Evolutionary conservation across 441 rosid species (phyloP), one percentile per base, ranked within the genome.

Genomic region (Daphne laureola): DNA sequence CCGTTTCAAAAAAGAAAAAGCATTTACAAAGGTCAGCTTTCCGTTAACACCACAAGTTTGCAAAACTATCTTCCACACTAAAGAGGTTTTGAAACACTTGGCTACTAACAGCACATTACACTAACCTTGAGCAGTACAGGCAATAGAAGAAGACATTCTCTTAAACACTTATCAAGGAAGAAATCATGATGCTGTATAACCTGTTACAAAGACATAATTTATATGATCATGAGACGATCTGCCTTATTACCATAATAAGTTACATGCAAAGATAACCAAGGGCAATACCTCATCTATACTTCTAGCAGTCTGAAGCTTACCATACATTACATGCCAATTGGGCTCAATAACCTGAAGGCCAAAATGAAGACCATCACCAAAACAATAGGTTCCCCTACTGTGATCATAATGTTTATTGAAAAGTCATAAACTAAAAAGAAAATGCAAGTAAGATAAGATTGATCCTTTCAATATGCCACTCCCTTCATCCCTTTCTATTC

Each of bases 141-240:
- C 67, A 81, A 82, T 78, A 85, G 96, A 72, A 93, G 97, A 76
- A 93, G 73, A 68, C 97, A 93, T 72, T 89, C 99, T 82, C 87
- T 78, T 56, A 93, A 69, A 71, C 97, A 93, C 71, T 85, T 92
- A 42, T 84, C 87, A 59, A 93, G 97, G 75, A 90, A 93, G 72
- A 79, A 77, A 66, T 90, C 95, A 61, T 93, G 99, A 66, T 80
- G 80, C 47, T 79, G 95, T 61, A 87, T 87, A 66, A 93, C 85
- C 97, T 93, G 93, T 71, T 69, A 46, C 67, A 73, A 57, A 26
- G 42, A 44, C 46, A 61, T 46, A 38, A 21, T 8, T 48, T 21
- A 0, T 18, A 13, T 16, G 11, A 16, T 3, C 31, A 26, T 14
- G 23, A 17, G 17, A 35, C 25, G 5, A 5, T 6, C 38, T 31